Conservation (phyloP, 2,329 filamentous ascomycete genomes). For the Monosporascus sp. region DNA sequence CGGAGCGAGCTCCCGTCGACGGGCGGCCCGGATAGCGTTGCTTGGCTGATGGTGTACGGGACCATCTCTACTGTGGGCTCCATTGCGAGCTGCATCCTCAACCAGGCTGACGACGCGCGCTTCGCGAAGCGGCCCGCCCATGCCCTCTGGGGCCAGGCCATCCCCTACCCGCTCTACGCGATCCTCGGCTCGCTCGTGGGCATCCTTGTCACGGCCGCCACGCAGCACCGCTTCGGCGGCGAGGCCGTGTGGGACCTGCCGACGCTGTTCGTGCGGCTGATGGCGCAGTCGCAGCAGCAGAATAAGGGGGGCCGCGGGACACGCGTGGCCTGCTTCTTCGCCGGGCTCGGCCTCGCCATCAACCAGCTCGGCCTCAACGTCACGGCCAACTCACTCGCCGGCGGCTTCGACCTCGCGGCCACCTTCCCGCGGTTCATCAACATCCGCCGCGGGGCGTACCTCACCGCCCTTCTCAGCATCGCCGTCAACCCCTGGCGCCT, state of each 20-base stretch:
- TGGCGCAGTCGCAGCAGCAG: slow-evolving; percentile 3
- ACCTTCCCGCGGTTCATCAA: slow-evolving; percentile 10
- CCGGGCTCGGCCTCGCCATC: slow-evolving; percentile 7
- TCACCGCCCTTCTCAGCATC: slow-evolving; percentile 11
- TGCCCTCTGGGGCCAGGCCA: slow-evolving; percentile 6
- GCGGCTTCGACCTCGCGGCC: slow-evolving; percentile 13
- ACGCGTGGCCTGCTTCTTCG: slow-evolving; percentile 9
- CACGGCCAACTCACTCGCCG: slow-evolving; percentile 11
- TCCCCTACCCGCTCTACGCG: slow-evolving; percentile 8
- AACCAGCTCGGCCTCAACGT: slow-evolving; percentile 11
- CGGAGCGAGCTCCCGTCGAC: not conserved
- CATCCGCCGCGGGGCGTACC: slow-evolving; percentile 7
- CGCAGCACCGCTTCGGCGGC: slow-evolving; percentile 3
- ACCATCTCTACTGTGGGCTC: slow-evolving; percentile 8
- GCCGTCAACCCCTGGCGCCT: slow-evolving; percentile 12
- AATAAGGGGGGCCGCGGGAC: slow-evolving; percentile 3
- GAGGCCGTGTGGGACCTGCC: slow-evolving; percentile 7
- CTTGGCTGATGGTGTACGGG: slow-evolving; percentile 9
- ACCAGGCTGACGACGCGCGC: slow-evolving; percentile 8
- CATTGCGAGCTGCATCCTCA: slow-evolving; percentile 6
- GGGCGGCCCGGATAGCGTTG: slow-evolving; percentile 1
- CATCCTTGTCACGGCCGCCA: slow-evolving; percentile 9
- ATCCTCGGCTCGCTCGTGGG: slow-evolving; percentile 8
- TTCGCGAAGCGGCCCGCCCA: slow-evolving; percentile 9
- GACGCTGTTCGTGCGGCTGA: slow-evolving; percentile 8